Conservation (phyloP, 2,329 filamentous ascomycete species). For the Epicoccum sorghinum region DNA sequence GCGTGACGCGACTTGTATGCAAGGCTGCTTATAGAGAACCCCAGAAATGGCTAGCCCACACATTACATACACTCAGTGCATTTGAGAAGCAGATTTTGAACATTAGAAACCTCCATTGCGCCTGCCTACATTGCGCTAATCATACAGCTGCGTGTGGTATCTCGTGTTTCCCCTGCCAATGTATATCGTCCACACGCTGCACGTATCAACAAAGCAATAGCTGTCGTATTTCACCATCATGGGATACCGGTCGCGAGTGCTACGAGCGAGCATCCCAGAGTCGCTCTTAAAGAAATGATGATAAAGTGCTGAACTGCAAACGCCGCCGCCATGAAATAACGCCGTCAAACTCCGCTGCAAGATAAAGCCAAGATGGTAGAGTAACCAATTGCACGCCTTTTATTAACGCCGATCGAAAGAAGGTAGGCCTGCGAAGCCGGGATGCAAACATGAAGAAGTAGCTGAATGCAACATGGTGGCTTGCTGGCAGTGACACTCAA, state of each 20-base stretch:
- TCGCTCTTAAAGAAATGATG: constrained; percentile 45
- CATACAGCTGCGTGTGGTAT: constrained; percentile 29
- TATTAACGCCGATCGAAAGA: constrained; percentile 44
- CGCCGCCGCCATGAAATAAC: constrained; percentile 35
- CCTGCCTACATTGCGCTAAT: constrained; percentile 34
- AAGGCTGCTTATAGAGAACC: no score
- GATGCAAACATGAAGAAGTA: constrained; percentile 43
- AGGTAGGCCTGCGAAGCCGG: constrained; percentile 33
- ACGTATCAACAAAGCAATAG: constrained; percentile 35
- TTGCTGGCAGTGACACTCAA: constrained; percentile 10
- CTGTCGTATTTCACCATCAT: constrained; percentile 34
- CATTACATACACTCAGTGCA: background rate
- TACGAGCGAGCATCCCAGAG: constrained; percentile 45
- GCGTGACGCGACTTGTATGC: constrained; percentile 4
- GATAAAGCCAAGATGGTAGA: constrained; percentile 30
- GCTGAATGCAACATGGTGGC: constrained; percentile 16
- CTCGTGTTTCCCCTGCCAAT: constrained; percentile 12
- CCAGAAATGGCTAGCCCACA: background rate
- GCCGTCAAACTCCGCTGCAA: constrained; percentile 35
- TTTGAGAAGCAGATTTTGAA: background rate
- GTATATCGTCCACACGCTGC: constrained; percentile 15
- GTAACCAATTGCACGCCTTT: constrained; percentile 41
- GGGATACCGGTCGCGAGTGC: constrained; percentile 40
- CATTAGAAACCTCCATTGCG: constrained; percentile 24
- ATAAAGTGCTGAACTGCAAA: constrained; percentile 36